A percentile compares a stretch with the other conserved stretches of the same genome.
Evolutionary conservation across 2,329 filamentous ascomycete species (phyloP).

Genomic region (Parastagonospora nodorum): DNA sequence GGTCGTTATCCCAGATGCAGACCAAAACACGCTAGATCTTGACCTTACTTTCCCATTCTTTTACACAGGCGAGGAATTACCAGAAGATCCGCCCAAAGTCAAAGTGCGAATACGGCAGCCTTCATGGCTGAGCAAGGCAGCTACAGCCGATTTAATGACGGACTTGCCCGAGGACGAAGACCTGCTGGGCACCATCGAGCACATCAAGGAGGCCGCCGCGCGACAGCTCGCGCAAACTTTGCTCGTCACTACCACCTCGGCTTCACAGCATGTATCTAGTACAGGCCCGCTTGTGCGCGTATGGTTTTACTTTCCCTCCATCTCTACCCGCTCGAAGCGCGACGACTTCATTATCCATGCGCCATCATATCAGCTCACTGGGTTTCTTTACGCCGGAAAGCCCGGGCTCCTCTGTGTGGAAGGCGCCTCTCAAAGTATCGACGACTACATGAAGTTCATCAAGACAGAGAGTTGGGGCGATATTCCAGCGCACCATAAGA

Average conservation of each 20-base stretch:
- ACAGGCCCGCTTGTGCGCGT: conserved; percentile 53
- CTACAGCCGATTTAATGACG: conserved; percentile 20
- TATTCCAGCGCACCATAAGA: conserved; percentile 66
- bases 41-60: conserved; percentile 27
- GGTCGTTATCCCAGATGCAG: conserved; percentile 3
- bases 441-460: conserved; percentile 67
- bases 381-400: conserved; percentile 65
- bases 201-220: conserved; percentile 24
- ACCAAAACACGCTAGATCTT: conserved; percentile 11
- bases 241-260: neutral
- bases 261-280: neutral
- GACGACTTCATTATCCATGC: conserved; percentile 62
- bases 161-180: conserved; percentile 15
- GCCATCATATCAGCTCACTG: conserved; percentile 59
- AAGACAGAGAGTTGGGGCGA: conserved; percentile 68
- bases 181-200: conserved; percentile 26
- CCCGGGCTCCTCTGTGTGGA: conserved; percentile 62
- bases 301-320: conserved; percentile 69
- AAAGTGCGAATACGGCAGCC: conserved; percentile 32
- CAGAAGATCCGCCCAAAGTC: conserved; percentile 22
- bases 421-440: conserved; percentile 54
- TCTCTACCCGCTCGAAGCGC: conserved; percentile 63
- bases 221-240: conserved; percentile 3
- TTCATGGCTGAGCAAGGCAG: conserved; percentile 27
- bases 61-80: conserved; percentile 5